phyloP scores from a whole-genome alignment of 179 eudicot genomes.

The Heliamphora pulchella region DNA sequence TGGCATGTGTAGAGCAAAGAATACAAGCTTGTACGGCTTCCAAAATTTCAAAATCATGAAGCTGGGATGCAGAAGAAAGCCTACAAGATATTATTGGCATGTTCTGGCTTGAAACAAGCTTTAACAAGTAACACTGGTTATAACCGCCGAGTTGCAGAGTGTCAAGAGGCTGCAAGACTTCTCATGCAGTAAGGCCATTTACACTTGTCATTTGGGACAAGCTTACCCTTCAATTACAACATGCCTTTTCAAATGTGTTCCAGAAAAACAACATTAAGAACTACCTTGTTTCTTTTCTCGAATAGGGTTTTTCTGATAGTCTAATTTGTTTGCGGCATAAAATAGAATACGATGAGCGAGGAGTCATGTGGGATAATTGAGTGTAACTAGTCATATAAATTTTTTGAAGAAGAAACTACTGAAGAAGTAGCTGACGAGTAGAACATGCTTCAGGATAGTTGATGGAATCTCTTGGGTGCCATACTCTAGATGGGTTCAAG shows the following conservation, averaged over 20 bases:
- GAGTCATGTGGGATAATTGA: neutral
- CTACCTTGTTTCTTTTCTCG: neutral
- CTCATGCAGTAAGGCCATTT: slow-evolving; percentile 56
- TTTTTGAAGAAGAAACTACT: neutral
- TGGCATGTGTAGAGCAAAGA: slow-evolving; percentile 62
- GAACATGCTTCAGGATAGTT: neutral
- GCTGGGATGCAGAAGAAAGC: slow-evolving; percentile 35
- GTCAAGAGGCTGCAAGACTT: slow-evolving; percentile 77
- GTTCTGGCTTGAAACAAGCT: slow-evolving; percentile 87
- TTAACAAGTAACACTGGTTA: slow-evolving; percentile 75
- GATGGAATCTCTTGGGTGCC: neutral
- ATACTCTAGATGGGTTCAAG: neutral
- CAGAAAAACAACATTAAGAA: neutral
- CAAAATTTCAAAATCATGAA: slow-evolving; percentile 26
- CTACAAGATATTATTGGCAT: slow-evolving; percentile 83
- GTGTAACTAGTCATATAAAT: no score
- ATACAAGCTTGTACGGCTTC: slow-evolving; percentile 62
- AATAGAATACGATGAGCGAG: neutral
- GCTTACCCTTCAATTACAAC: neutral
- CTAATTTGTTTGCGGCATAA: neutral
- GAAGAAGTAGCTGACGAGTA: neutral
- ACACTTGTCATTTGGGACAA: neutral
- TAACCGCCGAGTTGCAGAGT: slow-evolving; percentile 80
- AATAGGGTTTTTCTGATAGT: neutral
- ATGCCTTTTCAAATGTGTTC: neutral